Base-by-base conservation (phyloP, 768 basidiomycete genomes). In the Leccinum rimulosum region DNA sequence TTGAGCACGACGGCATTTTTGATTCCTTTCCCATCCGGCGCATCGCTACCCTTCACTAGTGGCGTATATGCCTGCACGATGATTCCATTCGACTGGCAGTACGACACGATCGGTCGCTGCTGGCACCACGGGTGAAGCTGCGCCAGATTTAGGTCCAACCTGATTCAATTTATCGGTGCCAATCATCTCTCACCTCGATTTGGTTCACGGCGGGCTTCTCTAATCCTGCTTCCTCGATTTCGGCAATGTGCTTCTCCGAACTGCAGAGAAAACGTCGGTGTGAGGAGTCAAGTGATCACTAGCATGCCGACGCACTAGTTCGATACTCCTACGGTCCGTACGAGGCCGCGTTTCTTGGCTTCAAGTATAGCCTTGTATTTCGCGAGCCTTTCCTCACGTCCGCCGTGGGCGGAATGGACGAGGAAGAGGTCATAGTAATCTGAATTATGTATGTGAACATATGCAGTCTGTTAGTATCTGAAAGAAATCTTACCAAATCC, bases 61-160 rank as follows among this genome's bases (percentile, higher is more conserved):
- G 93, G 90, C 61, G 86, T 83, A 68, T 92, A 90, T 0, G 89
- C 91, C 65, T 89, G 77, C 9, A 90, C 74, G 22, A 84, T 68
- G 57, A 93, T 89, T 4, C 75, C 74, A 60, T 86, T 76, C 49
- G 77, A 71, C 27, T 73, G 65, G 71, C 89, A 92, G 71, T 87
- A 94, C 3, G 84, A 79, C 17, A 88, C 88, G 56, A 94, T 89
- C 6, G 81, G 79, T 27, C 78, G 80, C 69, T 93, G 91, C 70
- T 93, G 91, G 73, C 89, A 92, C 66, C 86, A 83, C 0, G 89
- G 89, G 60, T 91, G 90, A 11, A 92, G 76, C 88, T 91, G 61
- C 27, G 35, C 31, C 43, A 45, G 2, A 45, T 45, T 4, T 1
- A 19, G 43, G 43, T 45, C 19, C 19, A 11, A 1, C 11, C 11